Base-by-base conservation (phyloP, 2,329 filamentous ascomycete species). In the Pseudocercospora eumusae region DNA sequence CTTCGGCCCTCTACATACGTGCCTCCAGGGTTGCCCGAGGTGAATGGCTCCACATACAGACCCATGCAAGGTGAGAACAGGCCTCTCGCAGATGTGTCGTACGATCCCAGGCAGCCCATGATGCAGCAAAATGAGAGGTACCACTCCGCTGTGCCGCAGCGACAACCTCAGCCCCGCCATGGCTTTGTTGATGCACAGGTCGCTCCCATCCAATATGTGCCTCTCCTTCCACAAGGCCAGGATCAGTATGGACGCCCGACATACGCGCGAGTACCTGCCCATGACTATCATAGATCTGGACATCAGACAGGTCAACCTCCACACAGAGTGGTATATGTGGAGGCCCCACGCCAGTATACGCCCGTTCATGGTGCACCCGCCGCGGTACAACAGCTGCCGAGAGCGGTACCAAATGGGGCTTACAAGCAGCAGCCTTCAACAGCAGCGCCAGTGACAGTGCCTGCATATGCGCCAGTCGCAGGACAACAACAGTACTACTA, bases 331-430 rank as follows among this genome's bases (percentile, higher is more conserved):
- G 54, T 63, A 18, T 66, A 64, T 23, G 53, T 61, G 13, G 28
- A 63, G 11, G 33, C 52, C 23, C 54, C 62, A 10, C 64, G 57
- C 3, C 50, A 56, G 23, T 60, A 63, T 23, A 59, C 60, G 9
- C 71, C 71, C 20, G 65, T 74, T 1, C 73, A 75, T 59, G 73
- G 73, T 31, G 73, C 73, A 21, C 73, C 72, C n/a, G 73, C 73
- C 9, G 67, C 68, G 23, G 68, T 75, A 4, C 73, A 75, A 62
- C 70, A 71, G 44, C 64, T 70, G n/a, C 68, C 65, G 2, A 57
- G 61, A 56, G 40, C 36, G 28, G 47, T 58, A 55, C 28, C 50
- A 4, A 54, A 40, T 23, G 52, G 52, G 31, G n/a, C 28, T 36
- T 54, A 40, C 31, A 54, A 54, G 27, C n/a, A 56, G 10, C 57